phyloP scores from a whole-genome alignment of 148 eudicot species.

The Spergularia marina region DNA sequence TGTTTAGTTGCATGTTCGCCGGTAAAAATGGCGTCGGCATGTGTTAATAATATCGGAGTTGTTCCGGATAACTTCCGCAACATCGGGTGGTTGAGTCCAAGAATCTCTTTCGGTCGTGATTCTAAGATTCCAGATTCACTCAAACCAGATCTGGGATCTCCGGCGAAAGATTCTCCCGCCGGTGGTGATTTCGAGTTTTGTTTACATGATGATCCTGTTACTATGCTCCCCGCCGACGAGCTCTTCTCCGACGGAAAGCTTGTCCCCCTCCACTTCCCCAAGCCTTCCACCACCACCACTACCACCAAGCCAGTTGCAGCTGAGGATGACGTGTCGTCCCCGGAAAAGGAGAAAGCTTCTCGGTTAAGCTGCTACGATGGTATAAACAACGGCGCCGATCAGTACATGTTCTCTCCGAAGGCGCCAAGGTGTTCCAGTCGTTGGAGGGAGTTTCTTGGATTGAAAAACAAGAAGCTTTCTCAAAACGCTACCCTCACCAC shows the following conservation, averaged over 20 bases:
- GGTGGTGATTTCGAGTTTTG: slow-evolving; percentile 72
- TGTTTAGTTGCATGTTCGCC: too few species aligned
- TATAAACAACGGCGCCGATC: too few species aligned
- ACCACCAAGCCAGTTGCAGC: slow-evolving; percentile 9
- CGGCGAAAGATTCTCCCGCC: slow-evolving; percentile 13
- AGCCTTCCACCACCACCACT: neutral
- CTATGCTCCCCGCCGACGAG: slow-evolving; percentile 83
- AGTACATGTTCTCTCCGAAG: slow-evolving; percentile 66
- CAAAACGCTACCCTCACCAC: slow-evolving; percentile 28
- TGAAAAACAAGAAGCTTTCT: slow-evolving; percentile 42
- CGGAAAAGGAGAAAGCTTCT: slow-evolving; percentile 29
- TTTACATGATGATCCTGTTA: slow-evolving; percentile 46
- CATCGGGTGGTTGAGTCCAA: slow-evolving; percentile 51
- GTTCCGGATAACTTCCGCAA: slow-evolving; percentile 44
- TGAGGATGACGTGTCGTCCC: slow-evolving; percentile 25
- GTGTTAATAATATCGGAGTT: slow-evolving; percentile 52
- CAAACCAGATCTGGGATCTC: slow-evolving; percentile 31
- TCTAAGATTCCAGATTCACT: neutral
- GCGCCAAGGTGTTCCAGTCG: slow-evolving; percentile 84
- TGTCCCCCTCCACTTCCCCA: slow-evolving; percentile 43
- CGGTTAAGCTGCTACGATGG: slow-evolving; percentile 28
- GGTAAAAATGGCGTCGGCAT: slow-evolving; percentile 63
- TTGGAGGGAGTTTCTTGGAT: slow-evolving; percentile 77
- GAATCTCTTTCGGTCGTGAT: slow-evolving; percentile 25
- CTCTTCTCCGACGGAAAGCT: slow-evolving; percentile 86